Base-by-base conservation (phyloP, 345 rosid species). In the Brassica carinata region DNA sequence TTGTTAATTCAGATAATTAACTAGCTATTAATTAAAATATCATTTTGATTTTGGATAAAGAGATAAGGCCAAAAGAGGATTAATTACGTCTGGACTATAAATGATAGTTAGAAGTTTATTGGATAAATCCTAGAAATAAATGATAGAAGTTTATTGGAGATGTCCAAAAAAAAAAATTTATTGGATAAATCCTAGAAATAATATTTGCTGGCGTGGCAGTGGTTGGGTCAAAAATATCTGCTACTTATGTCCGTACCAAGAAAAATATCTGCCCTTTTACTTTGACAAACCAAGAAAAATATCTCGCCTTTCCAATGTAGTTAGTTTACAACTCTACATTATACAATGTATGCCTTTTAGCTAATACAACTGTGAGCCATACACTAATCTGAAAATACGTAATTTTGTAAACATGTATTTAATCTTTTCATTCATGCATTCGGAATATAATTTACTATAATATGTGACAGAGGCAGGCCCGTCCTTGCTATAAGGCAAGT, bases 161-260 rank as follows among this genome's bases (percentile, higher is more conserved):
- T 23, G 26, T 23, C 26, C 26, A 23, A 23, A 23, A 23, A 23
- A 23, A 23, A 23, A 23, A 23, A 23, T 13, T 45, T 14, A 75
- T 2, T 31, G 33, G n/a, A 75, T 8, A 75, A 27, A 65, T 3
- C 18, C 14, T 7, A 45, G 15, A 13, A 11, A 40, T 38, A 62
- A 11, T 23, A 23, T 23, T 23, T 23, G 80, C n/a, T 77, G 69
- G 45, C 69, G 75, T 77, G 63, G 27, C 18, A 36, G 31, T 61
- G 15, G 63, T 17, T 43, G 75, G 15, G 11, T 59, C 75, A 77
- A 77, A 69, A 69, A 77, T 77, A 77, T 77, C 80, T 38, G 68
- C 68, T 40, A 23, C 59, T 33, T 53, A 26, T 14, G 26, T 75
- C 53, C 26, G 53, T 33, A 2, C 64, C 33, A 65, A 53, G 26